Percentiles rank a stretch among this genome's conserved stretches.
Conservation (phyloP, 352 stramenopile species). For the Chloridella minuta region DNA sequence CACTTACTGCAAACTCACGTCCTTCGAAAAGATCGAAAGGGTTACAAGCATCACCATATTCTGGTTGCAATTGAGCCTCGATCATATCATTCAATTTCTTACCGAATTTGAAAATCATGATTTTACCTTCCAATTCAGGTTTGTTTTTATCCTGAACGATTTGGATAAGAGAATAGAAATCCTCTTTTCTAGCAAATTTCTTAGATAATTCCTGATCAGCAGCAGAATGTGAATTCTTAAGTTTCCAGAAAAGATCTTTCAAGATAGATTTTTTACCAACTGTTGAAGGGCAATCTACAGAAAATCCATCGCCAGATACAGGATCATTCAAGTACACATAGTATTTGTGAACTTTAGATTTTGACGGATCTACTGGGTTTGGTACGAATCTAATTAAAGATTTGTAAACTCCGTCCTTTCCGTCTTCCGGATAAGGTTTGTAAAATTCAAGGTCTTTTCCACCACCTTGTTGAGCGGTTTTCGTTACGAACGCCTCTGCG, state of each 20-base stretch:
- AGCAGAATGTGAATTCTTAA: background rate
- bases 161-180: background rate
- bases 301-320: background rate
- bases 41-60: background rate
- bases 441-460: no score
- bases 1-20: background rate
- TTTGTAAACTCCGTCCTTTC: background rate
- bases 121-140: background rate
- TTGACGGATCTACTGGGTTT: background rate
- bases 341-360: background rate
- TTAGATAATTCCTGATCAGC: background rate
- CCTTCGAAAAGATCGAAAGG: background rate
- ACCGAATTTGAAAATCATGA: background rate
- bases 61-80: background rate
- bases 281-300: background rate
- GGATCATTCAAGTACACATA: background rate
- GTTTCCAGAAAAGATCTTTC: background rate
- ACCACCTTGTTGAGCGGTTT: no score
- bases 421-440: background rate
- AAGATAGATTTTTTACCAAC: background rate
- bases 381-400: background rate
- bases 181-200: background rate
- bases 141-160: background rate
- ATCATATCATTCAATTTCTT: background rate
- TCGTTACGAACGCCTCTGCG: no score